Percentiles rank a stretch among this genome's conserved stretches.
Evolutionary conservation across 257 asterid species (phyloP).

Genomic region (Nicotiana paniculata): DNA sequence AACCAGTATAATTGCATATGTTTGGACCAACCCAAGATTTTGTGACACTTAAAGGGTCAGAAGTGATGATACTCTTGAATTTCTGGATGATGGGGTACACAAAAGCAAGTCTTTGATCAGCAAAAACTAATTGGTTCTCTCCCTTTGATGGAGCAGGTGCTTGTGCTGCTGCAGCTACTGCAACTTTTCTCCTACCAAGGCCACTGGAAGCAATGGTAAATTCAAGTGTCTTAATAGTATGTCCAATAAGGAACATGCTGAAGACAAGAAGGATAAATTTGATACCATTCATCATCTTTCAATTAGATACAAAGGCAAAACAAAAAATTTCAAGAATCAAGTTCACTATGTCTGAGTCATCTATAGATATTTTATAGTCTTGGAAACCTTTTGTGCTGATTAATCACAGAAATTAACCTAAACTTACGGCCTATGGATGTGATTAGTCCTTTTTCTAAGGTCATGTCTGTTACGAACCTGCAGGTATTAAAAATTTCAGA

Average conservation of each 20-base stretch:
- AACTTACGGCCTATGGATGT: neutral
- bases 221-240: neutral
- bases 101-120: conserved; percentile 43
- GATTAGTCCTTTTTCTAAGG: neutral
- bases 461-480: no score
- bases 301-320: no score
- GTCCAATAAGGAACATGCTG: neutral
- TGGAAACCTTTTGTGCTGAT: neutral
- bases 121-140: conserved; percentile 23
- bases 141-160: conserved; percentile 10
- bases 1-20: conserved; percentile 55
- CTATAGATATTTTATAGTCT: neutral
- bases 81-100: conserved; percentile 55
- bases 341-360: neutral
- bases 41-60: conserved; percentile 55
- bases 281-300: neutral
- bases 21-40: conserved; percentile 52
- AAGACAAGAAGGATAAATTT: neutral
- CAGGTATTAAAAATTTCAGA: neutral
- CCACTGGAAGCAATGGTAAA: neutral
- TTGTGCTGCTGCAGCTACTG: conserved; percentile 5
- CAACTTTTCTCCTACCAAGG: neutral
- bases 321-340: neutral
- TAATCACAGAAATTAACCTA: neutral
- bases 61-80: conserved; percentile 41